Conservation (phyloP, 306 rosid genomes). For the Dryas octopetala region DNA sequence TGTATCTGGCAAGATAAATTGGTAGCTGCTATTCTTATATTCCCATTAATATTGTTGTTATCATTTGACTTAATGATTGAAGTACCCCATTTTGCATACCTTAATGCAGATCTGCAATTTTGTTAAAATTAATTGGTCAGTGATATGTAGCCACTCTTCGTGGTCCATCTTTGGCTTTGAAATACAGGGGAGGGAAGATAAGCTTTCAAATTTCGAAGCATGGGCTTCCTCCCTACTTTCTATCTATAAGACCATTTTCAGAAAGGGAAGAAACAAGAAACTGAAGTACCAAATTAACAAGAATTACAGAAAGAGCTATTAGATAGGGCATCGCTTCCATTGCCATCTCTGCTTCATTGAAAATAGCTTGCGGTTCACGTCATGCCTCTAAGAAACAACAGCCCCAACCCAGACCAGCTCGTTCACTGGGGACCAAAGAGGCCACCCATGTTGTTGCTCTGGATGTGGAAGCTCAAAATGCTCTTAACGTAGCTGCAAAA, state of each 20-base stretch:
- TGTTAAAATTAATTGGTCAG: background rate
- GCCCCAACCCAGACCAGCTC: slow-evolving; percentile 11
- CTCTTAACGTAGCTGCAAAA: background rate
- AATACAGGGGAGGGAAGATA: no score
- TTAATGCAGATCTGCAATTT: background rate
- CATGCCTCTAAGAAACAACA: slow-evolving; percentile 35
- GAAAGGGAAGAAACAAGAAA: background rate
- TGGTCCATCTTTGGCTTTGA: no score
- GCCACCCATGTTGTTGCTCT: slow-evolving; percentile 8
- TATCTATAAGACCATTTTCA: slow-evolving; percentile 2
- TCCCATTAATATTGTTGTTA: background rate
- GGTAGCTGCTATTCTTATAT: background rate
- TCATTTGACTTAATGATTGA: background rate
- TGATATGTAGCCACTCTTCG: background rate
- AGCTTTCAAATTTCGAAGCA: no score
- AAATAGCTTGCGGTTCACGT: slow-evolving; percentile 27
- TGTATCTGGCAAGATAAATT: background rate
- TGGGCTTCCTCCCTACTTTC: no score
- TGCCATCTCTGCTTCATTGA: slow-evolving; percentile 39
- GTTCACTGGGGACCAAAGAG: slow-evolving; percentile 26
- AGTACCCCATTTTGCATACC: background rate
- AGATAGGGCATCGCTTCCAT: slow-evolving; percentile 38
- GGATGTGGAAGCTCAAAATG: slow-evolving; percentile 15
- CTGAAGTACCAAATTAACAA: background rate
- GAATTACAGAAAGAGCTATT: background rate